Conservation (phyloP, 352 stramenopile genomes). For the Phytophthora multivora region DNA sequence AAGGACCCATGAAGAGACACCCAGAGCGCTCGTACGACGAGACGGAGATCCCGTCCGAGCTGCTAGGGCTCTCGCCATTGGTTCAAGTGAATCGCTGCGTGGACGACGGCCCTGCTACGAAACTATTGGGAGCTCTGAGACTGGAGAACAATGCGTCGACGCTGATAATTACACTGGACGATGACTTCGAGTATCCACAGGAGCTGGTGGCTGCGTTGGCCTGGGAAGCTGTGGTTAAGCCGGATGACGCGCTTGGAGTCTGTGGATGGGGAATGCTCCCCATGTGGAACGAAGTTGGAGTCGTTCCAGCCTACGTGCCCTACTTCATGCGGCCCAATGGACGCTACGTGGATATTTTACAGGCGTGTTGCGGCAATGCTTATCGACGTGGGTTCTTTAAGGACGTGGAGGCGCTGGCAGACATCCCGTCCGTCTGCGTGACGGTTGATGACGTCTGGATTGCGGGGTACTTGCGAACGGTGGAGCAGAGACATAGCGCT, state of each 20-base stretch:
- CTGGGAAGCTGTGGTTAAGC: slow-evolving; percentile 67
- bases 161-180: slow-evolving; percentile 82
- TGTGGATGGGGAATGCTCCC: slow-evolving; percentile 85
- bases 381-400: slow-evolving; percentile 80
- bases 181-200: slow-evolving; percentile 83
- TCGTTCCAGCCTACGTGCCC: slow-evolving; percentile 80
- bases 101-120: slow-evolving; percentile 82
- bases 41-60: slow-evolving; percentile 52
- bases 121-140: slow-evolving; percentile 68
- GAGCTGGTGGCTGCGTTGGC: slow-evolving; percentile 64
- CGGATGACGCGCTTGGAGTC: slow-evolving; percentile 67
- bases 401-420: slow-evolving; percentile 67
- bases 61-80: slow-evolving; percentile 50
- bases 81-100: slow-evolving; percentile 76
- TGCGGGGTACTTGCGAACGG: slow-evolving; percentile 72
- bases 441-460: slow-evolving; percentile 88
- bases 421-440: slow-evolving; percentile 72
- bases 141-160: slow-evolving; percentile 63
- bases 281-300: slow-evolving; percentile 73
- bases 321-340: slow-evolving; percentile 80
- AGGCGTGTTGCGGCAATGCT: slow-evolving; percentile 71
- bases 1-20: slow-evolving; percentile 76
- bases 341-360: slow-evolving; percentile 78
- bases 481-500: slow-evolving; percentile 59
- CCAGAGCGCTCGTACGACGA: slow-evolving; percentile 80